Base-by-base conservation (phyloP, 805 yeast genomes). In the Nakazawaea siamensis region DNA sequence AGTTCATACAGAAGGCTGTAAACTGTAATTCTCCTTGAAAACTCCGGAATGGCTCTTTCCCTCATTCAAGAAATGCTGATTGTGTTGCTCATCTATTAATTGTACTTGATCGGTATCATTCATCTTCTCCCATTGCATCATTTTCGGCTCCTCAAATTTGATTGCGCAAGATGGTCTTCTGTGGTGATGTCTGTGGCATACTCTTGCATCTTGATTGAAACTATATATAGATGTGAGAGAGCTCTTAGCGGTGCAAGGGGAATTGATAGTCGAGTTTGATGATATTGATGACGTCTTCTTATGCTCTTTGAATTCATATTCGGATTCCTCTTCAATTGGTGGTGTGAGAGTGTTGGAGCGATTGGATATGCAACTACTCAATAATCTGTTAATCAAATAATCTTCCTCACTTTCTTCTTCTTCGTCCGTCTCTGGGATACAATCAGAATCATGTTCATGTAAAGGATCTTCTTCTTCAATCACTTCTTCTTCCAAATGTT, bases 111-210 rank as follows among this genome's bases (percentile, higher is more conserved):
- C 6, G 10, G 15, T n/a, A 15, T 24, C 27, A 8, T 7, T 24
- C 10, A n/a, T 6, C 27, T 15, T 27, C 6, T 27, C 27, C 40
- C 40, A 37, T 13, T 56, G 55, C 17, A 56, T 45, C 5, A 54
- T 46, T 37, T 47, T 53, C 15, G 68, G 74, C 13, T 54, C 41
- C 12, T 61, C 60, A 42, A 69, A 68, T 23, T 63, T 60, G 44
- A 69, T 48, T 0, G 76, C 74, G 27, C 70, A 61, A 0, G 72
- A 60, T n/a, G 64, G 55, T 25, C 71, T 48, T 29, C 74, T 42
- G 24, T 56, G 58, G 44, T 69, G 76, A 34, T 57, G 54, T 25
- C 54, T 49, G 8, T 18, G 29, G 18, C 40, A 37, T n/a, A 9
- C 4, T 18, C 28, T 29, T 5, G 32, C 34, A 9, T 37, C 37